Evolutionary conservation across 2,329 filamentous ascomycete genomes (phyloP).

Genomic region (Pseudogymnoascus destructans): DNA sequence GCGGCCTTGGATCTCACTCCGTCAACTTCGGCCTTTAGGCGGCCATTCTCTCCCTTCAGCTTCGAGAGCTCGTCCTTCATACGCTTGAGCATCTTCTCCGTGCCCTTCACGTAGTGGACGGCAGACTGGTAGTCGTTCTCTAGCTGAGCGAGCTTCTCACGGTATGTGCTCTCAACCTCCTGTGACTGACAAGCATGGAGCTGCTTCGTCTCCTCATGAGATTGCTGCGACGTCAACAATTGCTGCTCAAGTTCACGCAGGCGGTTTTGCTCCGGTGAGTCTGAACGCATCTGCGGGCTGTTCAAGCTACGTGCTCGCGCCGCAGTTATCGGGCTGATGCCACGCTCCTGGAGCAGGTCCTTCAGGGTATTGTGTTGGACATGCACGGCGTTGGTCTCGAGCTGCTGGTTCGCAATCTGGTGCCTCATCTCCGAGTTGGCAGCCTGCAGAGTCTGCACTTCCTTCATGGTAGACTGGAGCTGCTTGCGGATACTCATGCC

Average conservation of each 20-base stretch:
- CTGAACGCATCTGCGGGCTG: constrained; percentile 61
- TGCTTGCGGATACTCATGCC: constrained; percentile 82
- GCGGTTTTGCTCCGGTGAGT: constrained; percentile 65
- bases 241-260: constrained; percentile 81
- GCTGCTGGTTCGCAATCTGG: constrained; percentile 70
- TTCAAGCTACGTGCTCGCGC: constrained; percentile 59
- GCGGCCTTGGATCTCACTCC: constrained; percentile 40
- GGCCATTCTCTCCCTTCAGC: constrained; percentile 75
- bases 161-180: constrained; percentile 78
- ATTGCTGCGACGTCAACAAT: constrained; percentile 59
- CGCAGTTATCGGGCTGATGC: constrained; percentile 63
- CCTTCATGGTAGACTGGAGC: constrained; percentile 69
- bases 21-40: constrained; percentile 71
- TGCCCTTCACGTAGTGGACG: constrained; percentile 95
- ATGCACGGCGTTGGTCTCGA: constrained; percentile 84
- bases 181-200: constrained; percentile 67
- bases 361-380: constrained; percentile 91
- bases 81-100: constrained; percentile 97
- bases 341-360: constrained; percentile 79
- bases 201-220: constrained; percentile 75
- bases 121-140: constrained; percentile 97
- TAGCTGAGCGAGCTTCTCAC: constrained; percentile 83
- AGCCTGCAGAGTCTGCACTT: constrained; percentile 68
- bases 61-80: constrained; percentile 95
- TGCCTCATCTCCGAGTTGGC: constrained; percentile 72